A percentile compares a stretch with the other conserved stretches of the same genome.
Evolutionary conservation across 1,284 basidiomycete genomes (phyloP).

Genomic region (Stereum hirsutum): DNA sequence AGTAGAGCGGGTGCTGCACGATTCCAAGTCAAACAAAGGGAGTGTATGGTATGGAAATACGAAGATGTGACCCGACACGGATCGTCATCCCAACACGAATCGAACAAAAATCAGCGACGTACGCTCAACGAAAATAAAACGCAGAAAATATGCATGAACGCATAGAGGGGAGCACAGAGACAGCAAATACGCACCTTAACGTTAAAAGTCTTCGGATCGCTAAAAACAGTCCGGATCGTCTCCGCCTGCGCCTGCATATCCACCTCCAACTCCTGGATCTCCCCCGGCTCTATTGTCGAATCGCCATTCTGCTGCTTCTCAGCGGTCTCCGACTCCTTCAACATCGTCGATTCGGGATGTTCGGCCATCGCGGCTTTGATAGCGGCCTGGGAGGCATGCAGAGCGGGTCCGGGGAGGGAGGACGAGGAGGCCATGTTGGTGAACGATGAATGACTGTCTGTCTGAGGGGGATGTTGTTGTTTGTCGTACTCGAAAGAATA

Average conservation of each 20-base stretch:
- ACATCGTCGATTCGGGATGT: slow-evolving; percentile 17
- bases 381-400: slow-evolving; percentile 68
- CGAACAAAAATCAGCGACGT: no score
- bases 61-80: no score
- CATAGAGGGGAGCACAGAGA: slow-evolving; percentile 1
- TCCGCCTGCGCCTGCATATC: slow-evolving; percentile 79
- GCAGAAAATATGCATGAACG: no score
- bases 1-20: slow-evolving; percentile 74
- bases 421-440: slow-evolving; percentile 21
- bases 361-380: slow-evolving; percentile 61
- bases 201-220: slow-evolving; percentile 83
- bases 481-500: neutral
- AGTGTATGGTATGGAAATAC: no score
- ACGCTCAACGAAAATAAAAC: no score
- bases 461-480: no score
- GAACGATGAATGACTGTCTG: no score
- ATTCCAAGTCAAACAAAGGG: no score
- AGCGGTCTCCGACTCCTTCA: slow-evolving; percentile 11
- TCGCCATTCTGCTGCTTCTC: slow-evolving; percentile 22
- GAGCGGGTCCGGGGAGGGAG: slow-evolving; percentile 50
- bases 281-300: slow-evolving; percentile 47
- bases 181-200: slow-evolving; percentile 65
- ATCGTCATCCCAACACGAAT: no score
- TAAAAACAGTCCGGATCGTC: slow-evolving; percentile 83
- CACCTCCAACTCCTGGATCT: slow-evolving; percentile 74